Base-by-base conservation (phyloP, 2,329 filamentous ascomycete species). In the Fusarium napiforme region DNA sequence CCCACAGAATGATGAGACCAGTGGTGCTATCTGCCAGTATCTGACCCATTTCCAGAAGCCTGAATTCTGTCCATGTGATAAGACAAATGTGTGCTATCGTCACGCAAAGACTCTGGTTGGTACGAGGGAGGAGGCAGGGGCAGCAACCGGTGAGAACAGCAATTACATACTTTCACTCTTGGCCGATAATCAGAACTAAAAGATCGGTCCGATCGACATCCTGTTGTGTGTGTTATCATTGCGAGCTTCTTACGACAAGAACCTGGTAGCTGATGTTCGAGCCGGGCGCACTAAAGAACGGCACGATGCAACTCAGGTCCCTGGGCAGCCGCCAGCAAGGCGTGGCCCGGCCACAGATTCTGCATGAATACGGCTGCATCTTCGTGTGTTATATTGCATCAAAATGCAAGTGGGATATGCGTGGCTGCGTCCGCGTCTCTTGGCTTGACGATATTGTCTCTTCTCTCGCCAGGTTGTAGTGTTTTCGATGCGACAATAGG, bases 61-160 rank as follows among this genome's bases (percentile, higher is more conserved):
- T 46, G 60, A 37, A 21, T 32, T 43, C 43, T 59, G 52, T 39
- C 75, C 77, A 78, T 78, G 77, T 78, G 75, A 76, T 63, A 60
- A 65, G 57, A 63, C 62, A 59, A 49, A 39, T 73, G 75, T 77
- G 65, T 67, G 74, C 67, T 71, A 75, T 76, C 64, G 75, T 78
- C 77, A 78, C 72, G 72, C 74, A 77, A 70, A 71, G 56, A 49
- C 56, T 67, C 55, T 78, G 75, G 77, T 78, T 78, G 77, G 75
- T 69, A 77, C 67, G 58, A 69, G 70, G 39, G 40, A 37, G 52
- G 60, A 76, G 65, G 59, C 50, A 70, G 71, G 74, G 70, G 75
- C 71, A 73, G 70, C 57, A 75, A 78, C 77, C 77, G 77, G 77
- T 78, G 77, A 78, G 69, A 49, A 56, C 34, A 73, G 64, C 45